Base-by-base conservation (phyloP, 1,139 yeast species). In the Geotrichum candidum region DNA sequence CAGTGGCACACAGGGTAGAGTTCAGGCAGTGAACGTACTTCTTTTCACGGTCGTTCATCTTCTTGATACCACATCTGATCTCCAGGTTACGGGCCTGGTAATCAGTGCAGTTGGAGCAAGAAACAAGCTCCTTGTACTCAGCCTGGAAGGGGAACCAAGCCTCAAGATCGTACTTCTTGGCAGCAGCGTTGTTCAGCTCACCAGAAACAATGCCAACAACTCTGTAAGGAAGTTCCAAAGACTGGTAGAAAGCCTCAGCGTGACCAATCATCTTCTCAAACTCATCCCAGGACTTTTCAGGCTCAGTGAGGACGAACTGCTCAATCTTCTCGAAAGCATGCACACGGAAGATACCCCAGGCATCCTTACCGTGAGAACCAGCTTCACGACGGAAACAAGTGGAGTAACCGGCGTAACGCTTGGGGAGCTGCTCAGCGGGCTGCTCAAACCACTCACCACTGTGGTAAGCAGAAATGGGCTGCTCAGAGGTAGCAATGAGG, bases 101-200 rank as follows among this genome's bases (percentile, higher is more conserved):
- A 79, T 94, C 99, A 64, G 99, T 95, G 84, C 99, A 94, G 84
- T 94, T 94, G 65, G 98, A 92, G 81, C 98, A 94, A 31, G 97
- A 90, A 64, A 95, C 99, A 72, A 94, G 85, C 81, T 94, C 99
- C 81, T 95, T 95, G 81, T 90, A 95, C 79, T 95, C 99, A 77
- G 91, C 84, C 82, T 94, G 99, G 89, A 82, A 94, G 73, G 99
- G 99, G 96, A 94, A 95, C 99, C 99, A 94, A 56, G 99, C 99
- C 82, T 94, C 99, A 74, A 94, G 83, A 79, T 94, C 99, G 81
- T 87, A 94, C 79, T 94, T 94, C 83, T 94, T 94, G 68, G 99
- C 97, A 65, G 99, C 99, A 62, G 99, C 98, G 71, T 95, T 94
- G 83, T 95, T 95, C 75, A 95, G 85, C 80, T 94, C 99, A 69